Conservation (phyloP, 306 rosid genomes). For the Pueraria montana region DNA sequence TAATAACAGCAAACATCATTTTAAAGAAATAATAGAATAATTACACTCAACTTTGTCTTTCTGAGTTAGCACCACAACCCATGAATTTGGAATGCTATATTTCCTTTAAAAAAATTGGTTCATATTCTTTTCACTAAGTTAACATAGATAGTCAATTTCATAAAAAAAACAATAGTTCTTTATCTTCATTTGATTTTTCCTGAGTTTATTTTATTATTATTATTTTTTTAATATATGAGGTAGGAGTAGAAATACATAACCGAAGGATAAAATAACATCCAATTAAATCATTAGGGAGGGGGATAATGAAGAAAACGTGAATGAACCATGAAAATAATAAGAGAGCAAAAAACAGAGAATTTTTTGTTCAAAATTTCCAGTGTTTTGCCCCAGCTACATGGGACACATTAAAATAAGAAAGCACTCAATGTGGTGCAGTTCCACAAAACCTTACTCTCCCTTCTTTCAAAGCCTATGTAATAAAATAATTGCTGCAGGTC, state of each 20-base stretch:
- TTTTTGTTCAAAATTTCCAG: not conserved
- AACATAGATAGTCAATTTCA: not conserved
- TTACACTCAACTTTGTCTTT: not conserved
- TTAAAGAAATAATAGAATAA: constrained; percentile 17
- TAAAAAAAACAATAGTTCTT: not conserved
- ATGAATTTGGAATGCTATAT: not conserved
- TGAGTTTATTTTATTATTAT: no score
- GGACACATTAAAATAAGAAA: constrained; percentile 1
- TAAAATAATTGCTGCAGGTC: not conserved
- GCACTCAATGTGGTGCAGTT: not conserved
- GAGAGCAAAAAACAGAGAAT: constrained; percentile 3
- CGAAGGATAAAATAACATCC: no score
- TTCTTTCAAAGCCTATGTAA: not conserved
- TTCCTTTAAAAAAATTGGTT: no score
- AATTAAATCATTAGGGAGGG: no score
- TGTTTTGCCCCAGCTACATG: not conserved
- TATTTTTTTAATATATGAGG: no score
- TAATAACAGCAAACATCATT: not conserved
- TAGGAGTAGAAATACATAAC: no score
- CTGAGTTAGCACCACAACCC: no score
- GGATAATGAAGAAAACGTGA: not conserved
- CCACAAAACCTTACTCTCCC: no score
- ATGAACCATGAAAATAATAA: not conserved
- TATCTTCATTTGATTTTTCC: no score
- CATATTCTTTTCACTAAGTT: not conserved